phyloP scores from a whole-genome alignment of 2,329 filamentous ascomycete genomes.

The Alternaria alternata region DNA sequence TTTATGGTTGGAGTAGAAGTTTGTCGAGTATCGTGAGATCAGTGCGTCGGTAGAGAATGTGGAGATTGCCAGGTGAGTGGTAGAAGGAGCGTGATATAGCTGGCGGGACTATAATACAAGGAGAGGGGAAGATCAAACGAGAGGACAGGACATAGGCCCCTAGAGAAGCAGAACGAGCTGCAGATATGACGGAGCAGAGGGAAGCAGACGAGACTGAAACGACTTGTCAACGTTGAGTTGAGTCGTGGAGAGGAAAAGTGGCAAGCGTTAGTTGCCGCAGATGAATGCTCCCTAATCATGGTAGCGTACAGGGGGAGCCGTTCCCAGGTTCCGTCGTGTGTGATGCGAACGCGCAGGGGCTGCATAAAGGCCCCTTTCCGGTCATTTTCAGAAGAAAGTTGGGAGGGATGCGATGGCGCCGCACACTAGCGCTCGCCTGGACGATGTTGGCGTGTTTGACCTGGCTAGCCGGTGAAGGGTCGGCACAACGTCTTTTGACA shows the following conservation, averaged over 20 bases:
- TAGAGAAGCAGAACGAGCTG: conserved; percentile 27
- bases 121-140: conserved; percentile 48
- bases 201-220: conserved; percentile 43
- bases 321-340: conserved; percentile 35
- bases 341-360: conserved; percentile 40
- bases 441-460: conserved; percentile 28
- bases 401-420: conserved; percentile 31
- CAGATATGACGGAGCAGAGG: conserved; percentile 36
- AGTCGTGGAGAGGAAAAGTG: conserved; percentile 40
- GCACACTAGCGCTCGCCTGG: conserved; percentile 20
- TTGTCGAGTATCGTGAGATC: conserved; percentile 22
- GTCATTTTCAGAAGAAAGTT: conserved; percentile 27
- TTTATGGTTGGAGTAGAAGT: conserved; percentile 4
- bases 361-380: conserved; percentile 40
- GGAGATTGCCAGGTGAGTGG: conserved; percentile 19
- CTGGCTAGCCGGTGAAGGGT: conserved; percentile 15
- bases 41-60: conserved; percentile 24
- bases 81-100: conserved; percentile 41
- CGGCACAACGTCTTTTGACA: conserved; percentile 20
- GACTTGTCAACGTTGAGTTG: conserved; percentile 31
- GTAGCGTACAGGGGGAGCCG: conserved; percentile 35
- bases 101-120: conserved; percentile 31
- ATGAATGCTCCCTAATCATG: conserved; percentile 31
- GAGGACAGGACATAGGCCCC: conserved; percentile 44
- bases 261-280: conserved; percentile 39